phyloP scores from a whole-genome alignment of 495 filamentous ascomycete species.

The Aspergillus carlsbadensis region DNA sequence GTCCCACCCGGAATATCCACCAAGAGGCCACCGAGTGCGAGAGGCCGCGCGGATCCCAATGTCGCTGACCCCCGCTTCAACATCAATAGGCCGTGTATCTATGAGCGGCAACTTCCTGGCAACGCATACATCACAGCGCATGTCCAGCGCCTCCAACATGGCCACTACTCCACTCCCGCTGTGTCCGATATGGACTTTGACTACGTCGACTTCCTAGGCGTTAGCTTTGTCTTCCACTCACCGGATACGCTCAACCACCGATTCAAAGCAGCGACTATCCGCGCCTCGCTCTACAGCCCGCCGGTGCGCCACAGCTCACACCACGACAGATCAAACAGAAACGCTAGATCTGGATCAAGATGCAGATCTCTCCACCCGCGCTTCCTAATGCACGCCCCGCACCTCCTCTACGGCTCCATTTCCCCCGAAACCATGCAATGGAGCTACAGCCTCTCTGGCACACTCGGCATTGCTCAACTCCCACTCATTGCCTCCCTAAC shows the following conservation, averaged over 20 bases:
- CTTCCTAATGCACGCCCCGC: constrained; percentile 53
- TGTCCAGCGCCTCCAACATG: constrained; percentile 51
- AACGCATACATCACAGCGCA: constrained; percentile 53
- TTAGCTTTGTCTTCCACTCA: constrained; percentile 52
- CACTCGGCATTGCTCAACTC: constrained; percentile 45
- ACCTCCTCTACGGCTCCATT: constrained; percentile 52
- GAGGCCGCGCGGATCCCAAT: constrained; percentile 32
- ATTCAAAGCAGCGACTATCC: constrained; percentile 49
- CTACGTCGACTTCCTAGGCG: constrained; percentile 51
- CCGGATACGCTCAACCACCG: constrained; percentile 39
- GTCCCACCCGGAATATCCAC: neutral
- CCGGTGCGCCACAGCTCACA: constrained; percentile 41
- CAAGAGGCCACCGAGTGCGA: neutral
- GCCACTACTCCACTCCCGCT: constrained; percentile 41
- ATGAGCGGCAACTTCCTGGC: constrained; percentile 50
- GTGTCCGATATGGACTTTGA: constrained; percentile 42
- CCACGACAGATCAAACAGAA: neutral
- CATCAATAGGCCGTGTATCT: constrained; percentile 48
- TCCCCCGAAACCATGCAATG: constrained; percentile 52
- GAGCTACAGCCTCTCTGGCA: constrained; percentile 51
- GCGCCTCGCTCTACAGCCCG: constrained; percentile 34
- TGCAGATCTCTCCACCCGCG: constrained; percentile 27
- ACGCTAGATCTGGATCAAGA: neutral
- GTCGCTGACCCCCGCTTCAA: constrained; percentile 43
- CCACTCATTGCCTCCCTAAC: constrained; percentile 45